Evolutionary conservation across 805 yeast genomes (phyloP).

Genomic region (Candida ponderosae): DNA sequence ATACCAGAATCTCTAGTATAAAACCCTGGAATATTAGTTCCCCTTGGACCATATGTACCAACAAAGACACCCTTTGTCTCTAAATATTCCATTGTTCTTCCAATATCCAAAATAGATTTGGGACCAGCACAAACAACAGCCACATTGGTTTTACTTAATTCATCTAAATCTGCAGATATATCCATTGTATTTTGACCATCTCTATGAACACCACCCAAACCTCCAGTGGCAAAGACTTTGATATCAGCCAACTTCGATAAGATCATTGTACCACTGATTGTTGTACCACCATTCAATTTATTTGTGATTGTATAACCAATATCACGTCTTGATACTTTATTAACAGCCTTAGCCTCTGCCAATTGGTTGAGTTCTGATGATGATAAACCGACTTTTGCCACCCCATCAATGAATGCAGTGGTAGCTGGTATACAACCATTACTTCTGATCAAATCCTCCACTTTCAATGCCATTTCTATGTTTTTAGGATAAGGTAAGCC

Average conservation of each 20-base stretch:
- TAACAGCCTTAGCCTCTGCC: conserved; percentile 26
- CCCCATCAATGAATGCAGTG: conserved; percentile 67
- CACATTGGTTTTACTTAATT: conserved; percentile 73
- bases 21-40: conserved; percentile 69
- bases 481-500: conserved; percentile 82
- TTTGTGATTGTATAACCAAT: conserved; percentile 63
- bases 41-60: conserved; percentile 50
- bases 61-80: conserved; percentile 92
- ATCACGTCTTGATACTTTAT: conserved; percentile 76
- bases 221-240: conserved; percentile 86
- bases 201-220: conserved; percentile 86
- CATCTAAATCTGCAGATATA: conserved; percentile 81
- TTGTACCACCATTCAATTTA: conserved; percentile 74
- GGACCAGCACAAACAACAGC: conserved; percentile 94
- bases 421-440: conserved; percentile 81
- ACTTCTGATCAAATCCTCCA: conserved; percentile 52
- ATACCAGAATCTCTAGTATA: conserved; percentile 73
- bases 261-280: conserved; percentile 86
- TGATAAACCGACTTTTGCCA: conserved; percentile 61
- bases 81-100: conserved; percentile 72
- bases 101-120: conserved; percentile 75
- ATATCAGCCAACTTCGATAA: conserved; percentile 70
- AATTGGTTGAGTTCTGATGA: conserved; percentile 39
- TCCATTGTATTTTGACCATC: conserved; percentile 73
- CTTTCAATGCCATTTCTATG: conserved; percentile 60